Evolutionary conservation across 306 rosid genomes (phyloP).

Genomic region (Sphenostylis stenocarpa): DNA sequence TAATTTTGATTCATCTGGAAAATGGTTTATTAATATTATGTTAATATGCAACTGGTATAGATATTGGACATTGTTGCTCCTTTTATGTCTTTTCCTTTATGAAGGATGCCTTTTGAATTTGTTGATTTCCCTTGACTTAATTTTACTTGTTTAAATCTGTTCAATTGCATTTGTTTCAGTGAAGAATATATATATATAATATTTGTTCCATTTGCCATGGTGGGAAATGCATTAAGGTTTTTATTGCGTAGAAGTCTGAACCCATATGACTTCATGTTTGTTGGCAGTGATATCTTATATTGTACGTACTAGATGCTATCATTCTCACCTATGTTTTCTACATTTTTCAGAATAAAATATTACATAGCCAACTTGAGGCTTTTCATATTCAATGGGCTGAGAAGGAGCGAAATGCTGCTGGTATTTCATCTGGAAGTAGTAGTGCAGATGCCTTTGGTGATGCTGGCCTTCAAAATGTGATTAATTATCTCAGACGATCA

Average conservation of each 20-base stretch:
- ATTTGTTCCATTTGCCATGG: background rate
- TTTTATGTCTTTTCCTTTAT: background rate
- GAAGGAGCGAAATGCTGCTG: slow-evolving; percentile 75
- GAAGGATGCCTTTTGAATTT: background rate
- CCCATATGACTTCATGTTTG: background rate
- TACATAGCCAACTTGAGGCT: slow-evolving; percentile 88
- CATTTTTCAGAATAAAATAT: slow-evolving; percentile 74
- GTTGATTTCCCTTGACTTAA: background rate
- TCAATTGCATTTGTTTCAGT: background rate
- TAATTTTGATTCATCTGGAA: background rate
- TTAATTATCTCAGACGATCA: slow-evolving; percentile 80
- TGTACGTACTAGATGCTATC: background rate
- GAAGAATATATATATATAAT: background rate
- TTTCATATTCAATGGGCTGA: slow-evolving; percentile 87
- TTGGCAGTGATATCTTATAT: background rate
- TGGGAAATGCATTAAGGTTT: background rate
- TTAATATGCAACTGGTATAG: background rate
- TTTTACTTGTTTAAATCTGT: background rate
- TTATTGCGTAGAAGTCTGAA: background rate
- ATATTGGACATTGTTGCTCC: background rate
- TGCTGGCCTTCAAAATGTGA: slow-evolving; percentile 72
- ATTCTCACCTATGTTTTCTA: background rate
- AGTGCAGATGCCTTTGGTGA: slow-evolving; percentile 48
- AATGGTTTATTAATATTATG: background rate
- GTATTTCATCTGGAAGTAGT: slow-evolving; percentile 55